A percentile compares a stretch with the other conserved stretches of the same genome.
phyloP scores from a whole-genome alignment of 345 rosid species.

The Cardamine resedifolia region DNA sequence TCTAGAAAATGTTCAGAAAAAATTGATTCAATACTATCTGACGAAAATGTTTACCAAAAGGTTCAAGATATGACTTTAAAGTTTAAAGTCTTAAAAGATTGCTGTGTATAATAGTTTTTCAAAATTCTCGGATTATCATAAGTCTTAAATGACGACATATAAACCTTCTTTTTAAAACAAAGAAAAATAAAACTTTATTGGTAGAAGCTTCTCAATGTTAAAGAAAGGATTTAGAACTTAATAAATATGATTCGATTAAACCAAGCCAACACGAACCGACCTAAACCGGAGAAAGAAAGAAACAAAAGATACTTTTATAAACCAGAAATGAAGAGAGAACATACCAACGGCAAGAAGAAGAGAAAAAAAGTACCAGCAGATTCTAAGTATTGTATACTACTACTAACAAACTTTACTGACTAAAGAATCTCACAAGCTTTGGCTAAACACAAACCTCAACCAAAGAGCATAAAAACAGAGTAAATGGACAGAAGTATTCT shows the following conservation, averaged over 20 bases:
- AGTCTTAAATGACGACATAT: neutral
- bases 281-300: neutral
- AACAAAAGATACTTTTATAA: neutral
- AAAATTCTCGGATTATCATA: neutral
- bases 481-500: slow-evolving; percentile 41
- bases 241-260: neutral
- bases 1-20: neutral
- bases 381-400: slow-evolving; percentile 24
- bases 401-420: slow-evolving; percentile 32
- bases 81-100: neutral
- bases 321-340: slow-evolving; percentile 8
- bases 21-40: neutral
- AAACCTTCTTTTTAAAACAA: neutral
- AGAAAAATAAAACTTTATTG: neutral
- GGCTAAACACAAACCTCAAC: slow-evolving; percentile 32
- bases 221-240: neutral
- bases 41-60: neutral
- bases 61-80: neutral
- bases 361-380: neutral
- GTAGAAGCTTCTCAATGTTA: neutral
- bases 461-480: slow-evolving; percentile 34
- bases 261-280: slow-evolving; percentile 7
- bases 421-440: slow-evolving; percentile 26
- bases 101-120: neutral
- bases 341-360: slow-evolving; percentile 4